These are phyloP conservation scores for Schwanniomyces pseudopolymorphus DNA, from an alignment of 805 yeast species.

Conservation along the genomic window DNA sequence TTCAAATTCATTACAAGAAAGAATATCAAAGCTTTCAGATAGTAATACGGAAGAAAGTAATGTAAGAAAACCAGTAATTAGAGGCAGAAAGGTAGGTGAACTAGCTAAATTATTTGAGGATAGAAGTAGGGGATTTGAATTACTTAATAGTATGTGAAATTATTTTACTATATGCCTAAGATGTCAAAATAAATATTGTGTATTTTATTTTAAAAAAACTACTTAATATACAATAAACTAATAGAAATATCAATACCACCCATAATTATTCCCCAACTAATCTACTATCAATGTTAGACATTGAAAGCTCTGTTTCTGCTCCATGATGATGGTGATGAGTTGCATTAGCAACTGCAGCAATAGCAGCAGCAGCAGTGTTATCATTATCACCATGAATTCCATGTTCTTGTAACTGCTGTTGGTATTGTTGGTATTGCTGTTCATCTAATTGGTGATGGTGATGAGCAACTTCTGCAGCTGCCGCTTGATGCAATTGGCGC, in stretches of 20 bases:
- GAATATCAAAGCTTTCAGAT: neutral
- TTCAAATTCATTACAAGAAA: neutral
- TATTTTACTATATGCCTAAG: neutral
- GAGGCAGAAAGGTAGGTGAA: conserved; percentile 61
- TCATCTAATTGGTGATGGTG: conserved; percentile 24
- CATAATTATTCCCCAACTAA: conserved; percentile 39
- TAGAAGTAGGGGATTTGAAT: conserved; percentile 42
- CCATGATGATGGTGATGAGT: conserved; percentile 23
- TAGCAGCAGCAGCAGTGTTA: conserved; percentile 37
- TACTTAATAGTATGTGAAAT: conserved; percentile 24
- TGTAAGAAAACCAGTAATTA: conserved; percentile 40
- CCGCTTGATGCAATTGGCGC: conserved; percentile 22
- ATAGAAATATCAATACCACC: neutral
- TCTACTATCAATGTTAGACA: conserved; percentile 46
- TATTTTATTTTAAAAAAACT: neutral
- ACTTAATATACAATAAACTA: conserved; percentile 1
- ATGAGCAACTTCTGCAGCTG: conserved; percentile 24
- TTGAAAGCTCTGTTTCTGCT: conserved; percentile 32
- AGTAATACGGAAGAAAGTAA: neutral
- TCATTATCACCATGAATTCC: conserved; percentile 19
- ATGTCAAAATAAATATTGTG: neutral
- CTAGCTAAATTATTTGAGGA: conserved; percentile 66
- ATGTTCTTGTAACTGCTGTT: conserved; percentile 26
- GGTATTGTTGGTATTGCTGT: conserved; percentile 25
- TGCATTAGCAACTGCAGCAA: conserved; percentile 40